Conservation (phyloP, 768 basidiomycete genomes). For the Trametes cingulata region DNA sequence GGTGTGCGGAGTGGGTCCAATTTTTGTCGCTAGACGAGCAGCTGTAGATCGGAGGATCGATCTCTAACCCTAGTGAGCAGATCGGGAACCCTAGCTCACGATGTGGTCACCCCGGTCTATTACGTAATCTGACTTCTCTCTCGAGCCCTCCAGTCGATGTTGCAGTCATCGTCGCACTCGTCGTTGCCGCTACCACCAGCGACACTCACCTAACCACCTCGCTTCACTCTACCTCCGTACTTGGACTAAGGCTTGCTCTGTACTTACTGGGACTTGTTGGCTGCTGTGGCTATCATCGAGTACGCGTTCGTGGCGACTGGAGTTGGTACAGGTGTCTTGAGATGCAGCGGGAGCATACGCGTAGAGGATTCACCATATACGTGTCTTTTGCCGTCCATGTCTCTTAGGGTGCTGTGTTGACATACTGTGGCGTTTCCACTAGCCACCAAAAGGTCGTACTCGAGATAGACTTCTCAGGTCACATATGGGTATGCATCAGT, state of each 20-base stretch:
- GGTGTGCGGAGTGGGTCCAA: background rate
- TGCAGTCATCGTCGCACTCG: constrained; percentile 17
- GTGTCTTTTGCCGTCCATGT: constrained; percentile 43
- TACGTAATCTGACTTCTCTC: constrained; percentile 23
- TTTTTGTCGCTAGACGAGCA: constrained; percentile 13
- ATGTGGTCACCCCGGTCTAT: constrained; percentile 2
- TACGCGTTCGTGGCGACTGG: constrained; percentile 11
- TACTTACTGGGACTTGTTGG: background rate
- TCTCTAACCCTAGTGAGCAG: constrained; percentile 17
- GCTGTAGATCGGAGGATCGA: constrained; percentile 21
- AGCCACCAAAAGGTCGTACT: constrained; percentile 95
- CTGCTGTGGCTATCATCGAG: background rate
- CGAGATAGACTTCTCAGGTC: constrained; percentile 90
- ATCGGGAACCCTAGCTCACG: constrained; percentile 19
- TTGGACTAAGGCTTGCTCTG: constrained; percentile 15
- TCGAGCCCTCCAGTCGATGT: constrained; percentile 14
- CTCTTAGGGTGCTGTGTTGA: constrained; percentile 38
- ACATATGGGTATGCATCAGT: constrained; percentile 67
- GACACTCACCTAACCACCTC: background rate
- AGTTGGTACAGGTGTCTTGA: constrained; percentile 26
- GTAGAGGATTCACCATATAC: constrained; percentile 90
- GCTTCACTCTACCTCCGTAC: background rate
- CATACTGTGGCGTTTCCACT: constrained; percentile 62
- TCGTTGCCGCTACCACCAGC: constrained; percentile 10
- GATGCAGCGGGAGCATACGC: constrained; percentile 75